Evolutionary conservation across 192 early-diverging fungal species (phyloP).

Genomic region (Podila epicladia): DNA sequence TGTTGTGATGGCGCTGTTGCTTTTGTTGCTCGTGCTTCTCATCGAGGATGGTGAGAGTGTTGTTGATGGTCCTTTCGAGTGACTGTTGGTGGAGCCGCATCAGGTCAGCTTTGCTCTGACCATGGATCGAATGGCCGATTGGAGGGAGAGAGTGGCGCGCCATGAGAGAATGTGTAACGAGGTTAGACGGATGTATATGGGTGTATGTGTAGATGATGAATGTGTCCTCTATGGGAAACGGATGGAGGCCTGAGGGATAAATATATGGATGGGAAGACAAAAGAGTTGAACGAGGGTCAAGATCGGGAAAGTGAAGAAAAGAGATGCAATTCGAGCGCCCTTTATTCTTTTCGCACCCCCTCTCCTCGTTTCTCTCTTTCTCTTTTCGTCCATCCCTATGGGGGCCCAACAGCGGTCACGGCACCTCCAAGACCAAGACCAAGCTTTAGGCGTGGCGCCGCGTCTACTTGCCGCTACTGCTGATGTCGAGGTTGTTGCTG

Average conservation of each 20-base stretch:
- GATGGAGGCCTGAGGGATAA: no score
- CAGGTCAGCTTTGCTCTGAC: constrained; percentile 26
- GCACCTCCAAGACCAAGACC: no score
- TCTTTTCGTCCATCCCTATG: no score
- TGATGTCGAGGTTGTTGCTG: no score
- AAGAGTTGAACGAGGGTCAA: not conserved
- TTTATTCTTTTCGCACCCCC: no score
- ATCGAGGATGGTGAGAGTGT: constrained; percentile 25
- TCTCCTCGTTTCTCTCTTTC: not conserved
- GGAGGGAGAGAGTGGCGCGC: constrained; percentile 27
- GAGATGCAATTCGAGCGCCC: not conserved
- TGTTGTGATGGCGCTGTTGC: constrained; percentile 22
- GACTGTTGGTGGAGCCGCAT: constrained; percentile 34
- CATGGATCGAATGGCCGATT: constrained; percentile 34
- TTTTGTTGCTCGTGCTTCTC: not conserved
- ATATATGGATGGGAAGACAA: not conserved
- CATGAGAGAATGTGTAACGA: constrained; percentile 15
- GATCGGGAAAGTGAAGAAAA: not conserved
- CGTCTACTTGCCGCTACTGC: no score
- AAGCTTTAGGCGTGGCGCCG: no score
- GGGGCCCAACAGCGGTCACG: no score
- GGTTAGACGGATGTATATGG: not conserved
- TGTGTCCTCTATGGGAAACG: no score
- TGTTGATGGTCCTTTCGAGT: constrained; percentile 32
- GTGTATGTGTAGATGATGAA: not conserved